Evolutionary conservation across 169 alveolate genomes (phyloP).

Genomic region (Plasmodium gallinaceum): DNA sequence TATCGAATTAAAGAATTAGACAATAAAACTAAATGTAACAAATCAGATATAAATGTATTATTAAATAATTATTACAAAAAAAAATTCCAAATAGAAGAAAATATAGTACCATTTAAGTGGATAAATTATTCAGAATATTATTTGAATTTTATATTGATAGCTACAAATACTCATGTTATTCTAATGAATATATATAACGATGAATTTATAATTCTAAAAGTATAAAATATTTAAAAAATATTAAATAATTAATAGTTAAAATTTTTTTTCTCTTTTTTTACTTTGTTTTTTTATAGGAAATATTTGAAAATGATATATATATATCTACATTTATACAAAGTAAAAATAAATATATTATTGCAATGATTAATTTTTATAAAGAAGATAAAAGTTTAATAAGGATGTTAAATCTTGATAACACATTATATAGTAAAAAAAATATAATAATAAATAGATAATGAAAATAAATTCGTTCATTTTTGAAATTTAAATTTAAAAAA

Average conservation of each 20-base stretch:
- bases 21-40: not conserved
- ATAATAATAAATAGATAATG: not conserved
- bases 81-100: not conserved
- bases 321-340: not conserved
- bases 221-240: not conserved
- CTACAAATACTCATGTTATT: not conserved
- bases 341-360: not conserved
- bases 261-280: too few relatives aligned
- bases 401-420: slow-evolving; percentile 10
- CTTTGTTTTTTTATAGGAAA: not conserved
- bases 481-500: too few relatives aligned
- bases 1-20: not conserved
- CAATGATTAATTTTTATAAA: not conserved
- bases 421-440: not conserved
- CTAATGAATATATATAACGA: slow-evolving; percentile 2
- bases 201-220: slow-evolving; percentile 5
- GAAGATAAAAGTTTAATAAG: slow-evolving; percentile 8
- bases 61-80: slow-evolving; percentile 1
- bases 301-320: slow-evolving; percentile 11
- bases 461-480: too few relatives aligned
- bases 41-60: slow-evolving; percentile 13
- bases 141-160: not conserved
- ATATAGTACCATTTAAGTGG: not conserved
- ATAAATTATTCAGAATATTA: not conserved
- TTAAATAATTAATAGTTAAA: not conserved